Base-by-base conservation (phyloP, 192 early-diverging fungal species). In the Rhizophlyctis rosea region DNA sequence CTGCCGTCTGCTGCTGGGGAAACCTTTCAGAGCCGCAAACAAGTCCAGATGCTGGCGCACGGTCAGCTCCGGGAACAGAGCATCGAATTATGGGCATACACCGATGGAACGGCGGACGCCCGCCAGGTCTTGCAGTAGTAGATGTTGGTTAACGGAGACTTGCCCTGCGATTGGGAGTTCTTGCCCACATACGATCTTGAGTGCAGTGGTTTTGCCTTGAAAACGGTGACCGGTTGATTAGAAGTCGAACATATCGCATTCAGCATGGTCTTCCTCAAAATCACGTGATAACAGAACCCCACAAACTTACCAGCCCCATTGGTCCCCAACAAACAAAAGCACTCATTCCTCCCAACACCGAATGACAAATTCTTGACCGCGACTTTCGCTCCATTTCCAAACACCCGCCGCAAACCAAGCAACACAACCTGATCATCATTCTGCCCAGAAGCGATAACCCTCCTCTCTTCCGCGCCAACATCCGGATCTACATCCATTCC, bases 301-400 rank as follows among this genome's bases (percentile, higher is more conserved):
- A n/a, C n/a, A n/a, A n/a, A n/a, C n/a, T n/a, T n/a, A n/a, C n/a
- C n/a, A n/a, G 85, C 82, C 16, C 85, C 82, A 56, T 86, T 86
- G 52, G 83, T 77, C 31, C 86, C 83, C 4, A 85, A 64, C 48
- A 87, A 62, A 9, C 53, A 54, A 54, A 71, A 64, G 63, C 76
- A 79, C 50, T 80, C 78, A n/a, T 75, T 75, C 49, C 57, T 61
- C 55, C 68, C 69, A 62, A 81, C 69, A 16, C 70, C 61, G 14
- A 81, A 61, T 35, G 71, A 70, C 36, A 81, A 47, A 53, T 76
- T 68, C 9, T 80, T 59, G 24, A 66, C 56, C 1, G 64, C 64
- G 2, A 50, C 44, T 29, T 66, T 66, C 2, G 28, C 59, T 23
- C 49, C n/a, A n/a, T n/a, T n/a, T n/a, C n/a, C n/a, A n/a, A n/a